phyloP scores from a whole-genome alignment of 768 basidiomycete species.

The Russula lepida region DNA sequence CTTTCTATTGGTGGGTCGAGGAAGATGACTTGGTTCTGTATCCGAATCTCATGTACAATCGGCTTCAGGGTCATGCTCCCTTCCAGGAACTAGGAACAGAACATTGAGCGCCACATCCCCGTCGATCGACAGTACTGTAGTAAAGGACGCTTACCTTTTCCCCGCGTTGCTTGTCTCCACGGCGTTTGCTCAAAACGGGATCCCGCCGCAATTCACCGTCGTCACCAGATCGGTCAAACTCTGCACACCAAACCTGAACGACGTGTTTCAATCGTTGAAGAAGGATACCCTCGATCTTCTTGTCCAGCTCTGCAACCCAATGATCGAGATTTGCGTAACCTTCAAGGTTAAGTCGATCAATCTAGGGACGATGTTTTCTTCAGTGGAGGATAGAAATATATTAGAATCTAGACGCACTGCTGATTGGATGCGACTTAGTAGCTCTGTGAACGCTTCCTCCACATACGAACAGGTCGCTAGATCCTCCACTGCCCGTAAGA shows the following conservation, averaged over 20 bases:
- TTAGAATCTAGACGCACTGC: slow-evolving; percentile 45
- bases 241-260: slow-evolving; percentile 79
- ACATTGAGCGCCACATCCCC: not conserved
- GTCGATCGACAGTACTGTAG: not conserved
- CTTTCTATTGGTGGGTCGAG: slow-evolving; percentile 96
- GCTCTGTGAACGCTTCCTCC: slow-evolving; percentile 69
- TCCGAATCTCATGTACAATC: slow-evolving; percentile 91
- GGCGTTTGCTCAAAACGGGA: slow-evolving; percentile 47
- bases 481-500: slow-evolving; percentile 77
- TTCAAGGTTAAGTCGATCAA: slow-evolving; percentile 91
- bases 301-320: slow-evolving; percentile 50
- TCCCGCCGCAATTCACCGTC: slow-evolving; percentile 58
- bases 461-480: slow-evolving; percentile 82
- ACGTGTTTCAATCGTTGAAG: slow-evolving; percentile 66
- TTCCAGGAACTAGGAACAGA: slow-evolving; percentile 49
- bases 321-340: slow-evolving; percentile 72
- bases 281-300: slow-evolving; percentile 75
- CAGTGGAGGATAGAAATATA: not conserved
- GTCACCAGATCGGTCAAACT: slow-evolving; percentile 68
- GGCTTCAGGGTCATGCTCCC: slow-evolving; percentile 71
- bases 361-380: slow-evolving; percentile 38
- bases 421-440: slow-evolving; percentile 73
- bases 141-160: slow-evolving; percentile 51
- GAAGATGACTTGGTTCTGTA: slow-evolving; percentile 98
- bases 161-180: slow-evolving; percentile 60